Evolutionary conservation across 345 rosid genomes (phyloP).

Genomic region (Tarenaya hassleriana): DNA sequence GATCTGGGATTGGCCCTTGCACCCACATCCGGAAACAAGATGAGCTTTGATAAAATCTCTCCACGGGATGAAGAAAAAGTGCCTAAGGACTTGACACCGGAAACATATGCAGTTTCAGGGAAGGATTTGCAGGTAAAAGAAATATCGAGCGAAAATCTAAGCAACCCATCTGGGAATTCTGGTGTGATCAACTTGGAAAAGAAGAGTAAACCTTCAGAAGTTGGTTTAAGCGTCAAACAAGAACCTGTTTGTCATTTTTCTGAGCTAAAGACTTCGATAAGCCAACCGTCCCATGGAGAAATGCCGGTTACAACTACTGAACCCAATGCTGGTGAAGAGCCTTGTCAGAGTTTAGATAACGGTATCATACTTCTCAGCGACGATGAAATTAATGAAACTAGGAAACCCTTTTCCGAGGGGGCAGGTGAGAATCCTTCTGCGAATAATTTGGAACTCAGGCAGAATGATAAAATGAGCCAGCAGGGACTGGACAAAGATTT

Average conservation of each 20-base stretch:
- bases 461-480: background rate
- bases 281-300: constrained; percentile 39
- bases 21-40: constrained; percentile 36
- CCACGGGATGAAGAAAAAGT: constrained; percentile 32
- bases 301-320: constrained; percentile 23
- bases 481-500: constrained; percentile 9
- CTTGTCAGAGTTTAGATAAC: constrained; percentile 29
- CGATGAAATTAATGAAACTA: constrained; percentile 50
- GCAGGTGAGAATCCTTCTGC: constrained; percentile 18
- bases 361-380: constrained; percentile 78
- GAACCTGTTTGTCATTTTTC: constrained; percentile 28
- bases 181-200: constrained; percentile 23
- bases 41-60: constrained; percentile 34
- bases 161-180: constrained; percentile 22
- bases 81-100: constrained; percentile 31
- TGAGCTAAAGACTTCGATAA: constrained; percentile 26
- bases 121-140: no score
- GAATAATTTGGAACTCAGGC: constrained; percentile 18
- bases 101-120: constrained; percentile 28
- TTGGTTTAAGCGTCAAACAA: constrained; percentile 21
- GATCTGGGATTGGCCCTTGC: constrained; percentile 89
- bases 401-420: constrained; percentile 36
- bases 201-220: constrained; percentile 29
- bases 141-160: no score
- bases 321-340: constrained; percentile 32